Conservation (phyloP, 148 eudicot species). For the Gaultheria prostrata region DNA sequence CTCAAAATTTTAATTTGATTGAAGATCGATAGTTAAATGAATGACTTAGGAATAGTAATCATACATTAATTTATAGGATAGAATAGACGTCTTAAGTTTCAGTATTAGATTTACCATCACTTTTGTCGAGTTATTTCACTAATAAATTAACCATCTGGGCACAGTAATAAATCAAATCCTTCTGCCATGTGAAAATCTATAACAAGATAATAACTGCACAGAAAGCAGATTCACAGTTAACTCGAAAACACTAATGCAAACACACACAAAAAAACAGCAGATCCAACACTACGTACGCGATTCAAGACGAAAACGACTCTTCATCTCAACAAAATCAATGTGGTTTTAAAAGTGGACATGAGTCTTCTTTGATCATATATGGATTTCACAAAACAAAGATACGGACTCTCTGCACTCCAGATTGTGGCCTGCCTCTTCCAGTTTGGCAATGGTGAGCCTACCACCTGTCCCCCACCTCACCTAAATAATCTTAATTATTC, state of each 20-base stretch:
- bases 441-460: not conserved
- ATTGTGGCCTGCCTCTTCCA: not conserved
- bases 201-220: not conserved
- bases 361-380: not conserved
- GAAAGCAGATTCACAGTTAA: constrained; percentile 6
- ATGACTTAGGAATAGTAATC: no score
- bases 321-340: constrained; percentile 25
- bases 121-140: not conserved
- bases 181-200: not conserved
- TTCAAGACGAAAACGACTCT: constrained; percentile 27
- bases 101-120: not conserved
- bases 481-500: not conserved
- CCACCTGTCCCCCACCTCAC: not conserved
- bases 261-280: not conserved
- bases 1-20: no score
- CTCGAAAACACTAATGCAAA: not conserved
- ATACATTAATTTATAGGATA: no score
- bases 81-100: not conserved
- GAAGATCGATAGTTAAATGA: no score
- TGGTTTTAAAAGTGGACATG: constrained; percentile 8
- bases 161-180: not conserved
- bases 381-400: not conserved
- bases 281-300: constrained; percentile 11
- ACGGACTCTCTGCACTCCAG: not conserved
- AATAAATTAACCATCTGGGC: not conserved